A percentile compares a stretch with the other conserved stretches of the same genome.
Evolutionary conservation across 441 rosid genomes (phyloP).

Genomic region (Populus hybrid): DNA sequence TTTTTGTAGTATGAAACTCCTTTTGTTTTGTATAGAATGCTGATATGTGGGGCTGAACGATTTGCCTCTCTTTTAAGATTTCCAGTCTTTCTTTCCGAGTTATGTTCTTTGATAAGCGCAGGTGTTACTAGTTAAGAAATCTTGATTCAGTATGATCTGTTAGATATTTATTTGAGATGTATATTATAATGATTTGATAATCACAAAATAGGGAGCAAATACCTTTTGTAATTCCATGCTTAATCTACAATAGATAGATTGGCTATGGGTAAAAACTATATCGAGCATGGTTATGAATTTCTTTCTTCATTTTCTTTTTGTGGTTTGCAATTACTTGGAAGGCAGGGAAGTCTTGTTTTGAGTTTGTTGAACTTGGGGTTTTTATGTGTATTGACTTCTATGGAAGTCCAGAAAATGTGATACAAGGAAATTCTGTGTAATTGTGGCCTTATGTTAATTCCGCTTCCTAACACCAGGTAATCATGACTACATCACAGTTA

Average conservation of each 20-base stretch:
- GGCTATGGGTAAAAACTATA: neutral
- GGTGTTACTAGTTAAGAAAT: conserved; percentile 8
- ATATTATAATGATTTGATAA: neutral
- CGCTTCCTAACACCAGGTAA: neutral
- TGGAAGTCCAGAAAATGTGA: conserved; percentile 2
- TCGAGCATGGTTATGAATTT: neutral
- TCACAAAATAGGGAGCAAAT: conserved; percentile 1
- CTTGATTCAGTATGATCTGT: conserved; percentile 13
- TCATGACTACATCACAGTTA: neutral
- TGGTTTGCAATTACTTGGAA: neutral
- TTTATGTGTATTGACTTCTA: neutral
- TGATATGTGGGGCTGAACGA: conserved; percentile 27
- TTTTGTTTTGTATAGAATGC: conserved; percentile 41
- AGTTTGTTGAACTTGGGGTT: neutral
- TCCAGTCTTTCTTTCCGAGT: neutral
- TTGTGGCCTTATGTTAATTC: neutral
- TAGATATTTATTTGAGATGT: neutral
- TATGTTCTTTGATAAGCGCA: conserved; percentile 21
- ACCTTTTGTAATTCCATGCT: neutral
- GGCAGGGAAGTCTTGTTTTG: neutral
- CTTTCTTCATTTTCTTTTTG: neutral
- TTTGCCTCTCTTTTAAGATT: conserved; percentile 4
- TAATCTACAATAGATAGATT: neutral
- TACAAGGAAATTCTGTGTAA: neutral
- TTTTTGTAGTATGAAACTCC: conserved; percentile 48